Base-by-base conservation (phyloP, 805 yeast genomes). In the Lipomyces oligophaga region DNA sequence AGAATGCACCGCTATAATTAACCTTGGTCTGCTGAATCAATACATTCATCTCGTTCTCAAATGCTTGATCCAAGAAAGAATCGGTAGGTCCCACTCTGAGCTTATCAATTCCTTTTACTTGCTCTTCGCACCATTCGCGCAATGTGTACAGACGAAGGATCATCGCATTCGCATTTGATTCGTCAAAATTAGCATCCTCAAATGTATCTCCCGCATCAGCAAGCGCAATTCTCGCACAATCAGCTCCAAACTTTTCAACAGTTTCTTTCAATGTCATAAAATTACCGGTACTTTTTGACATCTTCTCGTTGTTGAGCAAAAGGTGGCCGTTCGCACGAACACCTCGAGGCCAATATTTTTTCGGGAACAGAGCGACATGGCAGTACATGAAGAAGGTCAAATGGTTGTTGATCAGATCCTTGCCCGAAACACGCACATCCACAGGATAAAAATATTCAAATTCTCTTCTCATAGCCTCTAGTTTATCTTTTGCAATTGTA, bases 171-270 rank as follows among this genome's bases (percentile, higher is more conserved):
- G 98, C 98, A 63, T 82, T 89, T 51, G 87, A 72, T 71, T 93
- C 98, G 63, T 93, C 98, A 63, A 93, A 85, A 74, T 93, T 93
- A 43, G 98, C 98, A 68, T 93, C 98, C 71, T 93, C 98, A 58
- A 88, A 80, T 34, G 93, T 75, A 66, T 93, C 98, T 74, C 98
- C 98, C 42, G 97, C 96, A 73, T 93, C 98, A 37, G 97, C 98
- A 57, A 93, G 73, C 4, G 98, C 97, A 66, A 93, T 85, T 75
- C 98, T 84, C 8, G 96, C 74, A 34, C 97, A 97, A 68, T 93
- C 98, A 41, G 97, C 95, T 67, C 98, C 98, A 59, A 81, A 93
- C 70, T 93, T 93, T 60, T 79, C 75, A 50, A 82, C 81, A 65
- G 84, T 77, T 67, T 93, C 87, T 60, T 81, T 77, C 67, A 93